Evolutionary conservation across 1,139 yeast genomes (phyloP).

Genomic region (Saccharomyces pastorianus): DNA sequence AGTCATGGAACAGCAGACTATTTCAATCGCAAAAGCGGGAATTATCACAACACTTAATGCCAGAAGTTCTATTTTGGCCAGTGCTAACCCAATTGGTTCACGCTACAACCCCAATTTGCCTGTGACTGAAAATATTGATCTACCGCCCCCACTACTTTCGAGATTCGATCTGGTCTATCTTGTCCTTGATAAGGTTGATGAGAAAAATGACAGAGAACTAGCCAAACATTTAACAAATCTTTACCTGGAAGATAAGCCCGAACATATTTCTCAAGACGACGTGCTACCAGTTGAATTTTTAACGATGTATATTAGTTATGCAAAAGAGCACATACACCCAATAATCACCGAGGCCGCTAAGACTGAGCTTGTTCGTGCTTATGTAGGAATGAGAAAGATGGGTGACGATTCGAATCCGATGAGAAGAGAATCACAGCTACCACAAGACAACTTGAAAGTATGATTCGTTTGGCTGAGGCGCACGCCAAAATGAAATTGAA

Average conservation of each 20-base stretch:
- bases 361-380: slow-evolving; percentile 76
- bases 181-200: slow-evolving; percentile 88
- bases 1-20: slow-evolving; percentile 98
- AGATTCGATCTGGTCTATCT: slow-evolving; percentile 91
- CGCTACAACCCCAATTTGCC: slow-evolving; percentile 89
- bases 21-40: slow-evolving; percentile 96
- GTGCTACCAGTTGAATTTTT: slow-evolving; percentile 80
- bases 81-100: slow-evolving; percentile 97
- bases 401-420: slow-evolving; percentile 80
- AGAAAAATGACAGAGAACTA: slow-evolving; percentile 69
- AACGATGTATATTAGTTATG: slow-evolving; percentile 84
- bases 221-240: slow-evolving; percentile 86
- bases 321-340: slow-evolving; percentile 76
- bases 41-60: slow-evolving; percentile 95
- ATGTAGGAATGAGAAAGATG: slow-evolving; percentile 87
- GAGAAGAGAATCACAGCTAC: slow-evolving; percentile 96
- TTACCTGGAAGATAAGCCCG: slow-evolving; percentile 84
- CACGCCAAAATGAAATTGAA: slow-evolving; percentile 94
- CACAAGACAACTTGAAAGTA: slow-evolving; percentile 90
- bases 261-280: slow-evolving; percentile 54
- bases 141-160: slow-evolving; percentile 91
- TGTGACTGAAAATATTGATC: slow-evolving; percentile 87
- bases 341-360: slow-evolving; percentile 72
- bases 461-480: slow-evolving; percentile 91
- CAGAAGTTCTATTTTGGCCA: slow-evolving; percentile 87